These are phyloP conservation scores for Harringtonia lauricola DNA, from an alignment of 2,329 filamentous ascomycete genomes.

Conservation along the genomic window DNA sequence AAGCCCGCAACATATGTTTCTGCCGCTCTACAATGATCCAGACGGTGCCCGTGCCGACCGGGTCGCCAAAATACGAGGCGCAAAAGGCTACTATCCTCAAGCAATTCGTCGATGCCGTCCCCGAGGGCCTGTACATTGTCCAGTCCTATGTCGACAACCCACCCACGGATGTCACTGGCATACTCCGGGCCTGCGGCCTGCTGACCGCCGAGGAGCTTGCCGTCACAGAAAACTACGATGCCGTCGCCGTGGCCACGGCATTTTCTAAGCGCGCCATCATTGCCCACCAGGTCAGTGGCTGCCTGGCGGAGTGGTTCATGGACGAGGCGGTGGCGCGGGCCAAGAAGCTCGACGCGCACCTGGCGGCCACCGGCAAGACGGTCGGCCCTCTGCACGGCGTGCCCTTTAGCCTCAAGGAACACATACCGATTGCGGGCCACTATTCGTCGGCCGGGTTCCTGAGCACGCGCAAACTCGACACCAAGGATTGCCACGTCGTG, in stretches of 20 bases:
- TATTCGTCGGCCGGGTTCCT: conserved; percentile 9
- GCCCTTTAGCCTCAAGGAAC: conserved; percentile 24
- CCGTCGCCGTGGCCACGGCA: conserved; percentile 26
- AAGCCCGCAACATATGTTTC: no score
- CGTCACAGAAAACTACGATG: conserved; percentile 36
- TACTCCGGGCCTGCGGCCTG: conserved; percentile 29
- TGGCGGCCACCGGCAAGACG: conserved; percentile 16
- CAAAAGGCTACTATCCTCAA: conserved; percentile 14
- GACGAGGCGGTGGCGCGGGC: conserved; percentile 20
- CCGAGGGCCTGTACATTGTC: conserved; percentile 18
- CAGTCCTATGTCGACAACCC: conserved; percentile 15
- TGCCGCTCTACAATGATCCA: no score
- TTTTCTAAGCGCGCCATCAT: conserved; percentile 34
- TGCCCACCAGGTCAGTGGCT: conserved; percentile 29
- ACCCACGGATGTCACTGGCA: conserved; percentile 19
- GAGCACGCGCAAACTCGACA: background rate
- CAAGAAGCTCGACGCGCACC: conserved; percentile 19
- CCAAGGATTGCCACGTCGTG: conserved; percentile 7
- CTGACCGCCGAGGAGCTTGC: conserved; percentile 30
- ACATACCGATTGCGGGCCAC: conserved; percentile 27
- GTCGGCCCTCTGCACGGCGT: conserved; percentile 29
- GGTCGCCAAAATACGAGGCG: conserved; percentile 14
- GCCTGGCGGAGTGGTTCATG: conserved; percentile 30
- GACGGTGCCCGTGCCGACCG: conserved; percentile 12
- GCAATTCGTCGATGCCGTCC: conserved; percentile 21